Conservation (phyloP, 192 early-diverging fungal genomes). For the Podila verticillata region DNA sequence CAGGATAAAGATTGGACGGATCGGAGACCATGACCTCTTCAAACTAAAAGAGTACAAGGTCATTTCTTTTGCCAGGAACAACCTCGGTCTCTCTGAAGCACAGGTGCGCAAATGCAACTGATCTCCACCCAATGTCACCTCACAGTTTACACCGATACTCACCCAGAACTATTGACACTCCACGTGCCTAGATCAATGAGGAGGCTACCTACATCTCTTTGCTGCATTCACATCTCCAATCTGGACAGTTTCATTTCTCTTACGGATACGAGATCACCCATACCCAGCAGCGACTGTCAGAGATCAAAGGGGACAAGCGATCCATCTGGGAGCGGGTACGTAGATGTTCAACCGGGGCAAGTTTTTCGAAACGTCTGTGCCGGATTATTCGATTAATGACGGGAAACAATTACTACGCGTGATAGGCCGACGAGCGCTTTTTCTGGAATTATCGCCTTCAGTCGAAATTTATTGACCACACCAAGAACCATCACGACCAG, state of each 20-base stretch:
- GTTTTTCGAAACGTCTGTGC: background rate
- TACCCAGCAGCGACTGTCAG: slow-evolving; percentile 78
- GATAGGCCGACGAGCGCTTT: slow-evolving; percentile 89
- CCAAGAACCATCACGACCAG: slow-evolving; percentile 46
- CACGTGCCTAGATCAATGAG: slow-evolving; percentile 52
- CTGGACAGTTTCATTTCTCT: slow-evolving; percentile 79
- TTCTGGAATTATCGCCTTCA: slow-evolving; percentile 90
- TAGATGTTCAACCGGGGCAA: background rate
- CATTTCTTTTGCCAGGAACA: slow-evolving; percentile 57
- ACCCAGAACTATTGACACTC: background rate
- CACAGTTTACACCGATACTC: background rate
- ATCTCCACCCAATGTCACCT: background rate
- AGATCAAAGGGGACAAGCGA: slow-evolving; percentile 36
- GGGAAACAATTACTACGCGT: too few relatives aligned
- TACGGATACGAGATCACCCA: slow-evolving; percentile 90
- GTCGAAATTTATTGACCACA: slow-evolving; percentile 73
- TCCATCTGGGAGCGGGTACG: slow-evolving; percentile 67
- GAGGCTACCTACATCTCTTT: slow-evolving; percentile 59
- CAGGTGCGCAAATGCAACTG: slow-evolving; percentile 50
- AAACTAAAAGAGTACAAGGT: slow-evolving; percentile 65
- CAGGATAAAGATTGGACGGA: slow-evolving; percentile 66
- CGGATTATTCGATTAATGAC: too few relatives aligned
- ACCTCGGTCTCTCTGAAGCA: slow-evolving; percentile 39
- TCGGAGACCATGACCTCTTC: slow-evolving; percentile 74
- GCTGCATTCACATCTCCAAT: slow-evolving; percentile 58